Base-by-base conservation (phyloP, 2,329 filamentous ascomycete species). In the Mycosphaerella sp. region DNA sequence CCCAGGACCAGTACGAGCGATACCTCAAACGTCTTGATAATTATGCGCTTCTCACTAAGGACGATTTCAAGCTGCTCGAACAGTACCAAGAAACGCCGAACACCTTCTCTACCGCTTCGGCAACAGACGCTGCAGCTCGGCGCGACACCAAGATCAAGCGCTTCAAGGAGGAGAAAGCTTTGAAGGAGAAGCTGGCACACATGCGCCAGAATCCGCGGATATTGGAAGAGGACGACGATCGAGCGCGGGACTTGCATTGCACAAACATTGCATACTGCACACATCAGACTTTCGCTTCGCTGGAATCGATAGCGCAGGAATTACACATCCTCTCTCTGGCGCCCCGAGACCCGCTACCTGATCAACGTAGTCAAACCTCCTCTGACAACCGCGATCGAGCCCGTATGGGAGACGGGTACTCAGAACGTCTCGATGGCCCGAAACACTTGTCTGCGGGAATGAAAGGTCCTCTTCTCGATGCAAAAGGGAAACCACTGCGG, bases 281-380 rank as follows among this genome's bases (percentile, higher is more conserved):
- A 2, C 88, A 96, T 68, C 81, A 86, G 66, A 78, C 89, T 4
- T 94, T 97, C 63, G 86, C 93, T 66, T 79, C 84, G 0, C 79
- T 98, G n/a, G 93, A 97, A 68, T 81, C 87, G 14, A 77, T 96
- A 52, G 87, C 86, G 36, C 85, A 88, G 60, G 93, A 98, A 71
- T 69, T 89, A 50, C 82, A 90, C 52, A 86, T 98, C 59, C 76
- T 98, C 13, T 82, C 85, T 1, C 78, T 84, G 61, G 87, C 87
- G 34, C 87, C 86, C 49, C 68, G 78, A 44, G 59, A 73, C 47
- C 46, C 76, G 67, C 62, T 78, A 69, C 27, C 70, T 64, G 44
- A 62, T 49, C 54, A 57, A 13, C 59, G 61, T 34, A 65, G 67
- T 42, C 66, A 68, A 44, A 43, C 49, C 57, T 71, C 59, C 59